phyloP scores from a whole-genome alignment of 2,329 filamentous ascomycete genomes.

The Coniosporium tulheliwenetii region DNA sequence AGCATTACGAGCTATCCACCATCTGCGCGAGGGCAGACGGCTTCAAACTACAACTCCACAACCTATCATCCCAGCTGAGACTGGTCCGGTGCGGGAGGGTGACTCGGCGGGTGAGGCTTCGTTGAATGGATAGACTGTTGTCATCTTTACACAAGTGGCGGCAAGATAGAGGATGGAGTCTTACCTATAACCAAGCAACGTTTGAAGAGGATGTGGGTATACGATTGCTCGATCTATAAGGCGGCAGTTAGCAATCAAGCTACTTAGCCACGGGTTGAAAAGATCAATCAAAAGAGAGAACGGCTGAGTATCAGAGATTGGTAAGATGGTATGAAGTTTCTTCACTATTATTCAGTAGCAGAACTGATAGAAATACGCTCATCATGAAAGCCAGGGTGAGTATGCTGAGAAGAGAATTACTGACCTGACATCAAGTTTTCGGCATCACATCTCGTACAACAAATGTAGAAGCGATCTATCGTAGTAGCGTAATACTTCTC shows the following conservation, averaged over 20 bases:
- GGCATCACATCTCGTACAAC: conserved; percentile 70
- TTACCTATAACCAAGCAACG: conserved; percentile 7
- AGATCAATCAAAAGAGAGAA: conserved; percentile 16
- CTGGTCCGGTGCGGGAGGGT: conserved; percentile 56
- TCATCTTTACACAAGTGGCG: conserved; percentile 31
- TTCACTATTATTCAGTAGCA: conserved; percentile 46
- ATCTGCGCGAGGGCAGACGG: conserved; percentile 13
- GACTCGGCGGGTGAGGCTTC: conserved; percentile 47
- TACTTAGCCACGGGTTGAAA: background rate
- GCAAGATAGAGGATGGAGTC: conserved; percentile 5
- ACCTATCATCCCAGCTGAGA: conserved; percentile 47
- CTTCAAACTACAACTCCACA: conserved; percentile 49
- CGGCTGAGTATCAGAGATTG: conserved; percentile 22
- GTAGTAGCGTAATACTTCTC: conserved; percentile 81
- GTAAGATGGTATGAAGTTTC: conserved; percentile 42
- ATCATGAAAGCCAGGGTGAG: conserved; percentile 20
- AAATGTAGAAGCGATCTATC: conserved; percentile 80
- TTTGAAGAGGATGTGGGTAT: no score
- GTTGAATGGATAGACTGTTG: conserved; percentile 50
- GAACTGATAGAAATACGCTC: conserved; percentile 42
- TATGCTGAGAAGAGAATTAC: no score
- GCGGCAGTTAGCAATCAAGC: no score
- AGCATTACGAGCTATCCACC: conserved; percentile 32
- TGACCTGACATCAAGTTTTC: conserved; percentile 34
- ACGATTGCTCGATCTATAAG: no score